These are phyloP conservation scores for Hymenoscyphus albidus DNA, from an alignment of 2,329 filamentous ascomycete genomes.

Conservation along the genomic window DNA sequence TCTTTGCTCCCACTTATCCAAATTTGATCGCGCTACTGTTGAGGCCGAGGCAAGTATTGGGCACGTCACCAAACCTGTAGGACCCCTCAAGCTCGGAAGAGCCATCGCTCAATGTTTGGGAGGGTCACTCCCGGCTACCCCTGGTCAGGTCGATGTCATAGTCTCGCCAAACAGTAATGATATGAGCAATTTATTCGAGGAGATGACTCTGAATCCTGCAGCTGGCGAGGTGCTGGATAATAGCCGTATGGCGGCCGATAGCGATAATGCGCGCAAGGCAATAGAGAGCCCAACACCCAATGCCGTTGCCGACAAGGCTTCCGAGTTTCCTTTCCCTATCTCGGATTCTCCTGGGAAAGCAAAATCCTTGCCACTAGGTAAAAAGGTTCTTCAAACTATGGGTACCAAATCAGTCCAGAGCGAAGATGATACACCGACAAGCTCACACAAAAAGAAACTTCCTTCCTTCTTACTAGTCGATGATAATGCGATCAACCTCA, in stretches of 20 bases:
- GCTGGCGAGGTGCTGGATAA: conserved; percentile 32
- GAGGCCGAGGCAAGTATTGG: conserved; percentile 21
- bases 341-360: neutral
- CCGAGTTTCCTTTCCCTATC: conserved; percentile 33
- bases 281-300: conserved; percentile 33
- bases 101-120: conserved; percentile 30
- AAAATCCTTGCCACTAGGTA: neutral
- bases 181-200: conserved; percentile 31
- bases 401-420: neutral
- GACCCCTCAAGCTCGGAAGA: conserved; percentile 33
- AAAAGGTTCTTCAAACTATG: conserved; percentile 4
- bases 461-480: conserved; percentile 39
- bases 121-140: conserved; percentile 20
- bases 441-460: neutral
- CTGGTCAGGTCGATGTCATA: conserved; percentile 13
- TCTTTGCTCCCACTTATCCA: conserved; percentile 31
- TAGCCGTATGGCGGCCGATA: conserved; percentile 33
- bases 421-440: neutral
- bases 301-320: conserved; percentile 21
- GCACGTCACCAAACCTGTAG: conserved; percentile 33
- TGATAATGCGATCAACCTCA: conserved; percentile 42
- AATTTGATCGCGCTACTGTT: conserved; percentile 22
- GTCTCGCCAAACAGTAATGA: conserved; percentile 20
- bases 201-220: conserved; percentile 25
- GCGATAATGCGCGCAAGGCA: conserved; percentile 33